Evolutionary conservation across 306 rosid species (phyloP).

Genomic region (Prunus dulcis): DNA sequence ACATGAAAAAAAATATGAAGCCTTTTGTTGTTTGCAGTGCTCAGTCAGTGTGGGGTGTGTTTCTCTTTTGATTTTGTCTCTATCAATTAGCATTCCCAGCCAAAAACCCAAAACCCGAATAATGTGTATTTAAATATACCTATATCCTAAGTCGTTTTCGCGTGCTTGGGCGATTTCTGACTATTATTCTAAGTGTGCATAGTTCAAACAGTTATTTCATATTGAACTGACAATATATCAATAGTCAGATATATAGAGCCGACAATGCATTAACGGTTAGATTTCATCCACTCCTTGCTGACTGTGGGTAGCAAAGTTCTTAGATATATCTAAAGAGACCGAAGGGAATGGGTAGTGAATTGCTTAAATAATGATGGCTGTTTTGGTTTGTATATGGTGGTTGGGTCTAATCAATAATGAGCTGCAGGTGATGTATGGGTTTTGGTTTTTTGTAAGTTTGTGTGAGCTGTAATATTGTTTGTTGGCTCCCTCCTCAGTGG

Average conservation of each 20-base stretch:
- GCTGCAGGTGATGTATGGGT: slow-evolving; percentile 19
- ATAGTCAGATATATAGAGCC: too few species aligned
- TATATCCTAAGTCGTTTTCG: too few species aligned
- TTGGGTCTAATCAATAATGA: slow-evolving; percentile 30
- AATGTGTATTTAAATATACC: background rate
- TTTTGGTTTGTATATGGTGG: slow-evolving; percentile 8
- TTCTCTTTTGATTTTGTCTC: background rate
- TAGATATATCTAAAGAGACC: background rate
- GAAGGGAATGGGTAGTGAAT: slow-evolving; percentile 12
- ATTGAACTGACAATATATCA: too few species aligned
- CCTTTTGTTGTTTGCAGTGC: background rate
- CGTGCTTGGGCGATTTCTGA: too few species aligned
- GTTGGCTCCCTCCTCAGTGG: background rate
- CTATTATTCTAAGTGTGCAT: too few species aligned
- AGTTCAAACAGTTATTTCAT: too few species aligned
- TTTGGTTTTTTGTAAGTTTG: slow-evolving; percentile 17
- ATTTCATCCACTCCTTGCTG: too few species aligned
- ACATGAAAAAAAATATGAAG: background rate
- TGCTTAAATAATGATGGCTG: background rate
- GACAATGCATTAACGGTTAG: too few species aligned
- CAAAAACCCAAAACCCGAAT: background rate
- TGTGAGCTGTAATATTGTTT: slow-evolving; percentile 31
- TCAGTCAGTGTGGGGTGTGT: background rate
- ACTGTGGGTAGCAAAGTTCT: too few species aligned
- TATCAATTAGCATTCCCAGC: background rate